These are phyloP conservation scores for Ampelomyces quisqualis DNA, from an alignment of 2,329 filamentous ascomycete species.

Conservation along the genomic window DNA sequence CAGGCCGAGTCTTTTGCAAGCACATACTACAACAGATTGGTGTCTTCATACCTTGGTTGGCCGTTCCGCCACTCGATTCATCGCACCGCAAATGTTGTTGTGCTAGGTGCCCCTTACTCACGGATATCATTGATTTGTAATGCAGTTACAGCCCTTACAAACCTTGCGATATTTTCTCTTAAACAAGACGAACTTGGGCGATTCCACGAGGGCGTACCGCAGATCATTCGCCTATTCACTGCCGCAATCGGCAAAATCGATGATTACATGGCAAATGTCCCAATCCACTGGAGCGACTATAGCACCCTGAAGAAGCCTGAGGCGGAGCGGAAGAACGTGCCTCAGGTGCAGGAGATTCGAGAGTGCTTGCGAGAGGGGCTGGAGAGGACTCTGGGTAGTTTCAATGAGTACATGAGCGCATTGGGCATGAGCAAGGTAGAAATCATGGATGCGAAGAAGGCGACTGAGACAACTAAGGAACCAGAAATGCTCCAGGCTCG, in stretches of 20 bases:
- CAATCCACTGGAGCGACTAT: conserved; percentile 78
- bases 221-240: conserved; percentile 73
- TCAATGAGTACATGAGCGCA: conserved; percentile 71
- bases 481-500: conserved; percentile 28
- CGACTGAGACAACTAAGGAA: conserved; percentile 14
- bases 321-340: conserved; percentile 46
- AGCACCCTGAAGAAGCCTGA: conserved; percentile 53
- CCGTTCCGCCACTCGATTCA: conserved; percentile 71
- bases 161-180: conserved; percentile 71
- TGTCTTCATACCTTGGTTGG: conserved; percentile 57
- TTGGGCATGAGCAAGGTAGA: conserved; percentile 71
- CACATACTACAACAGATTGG: conserved; percentile 30
- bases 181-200: conserved; percentile 81
- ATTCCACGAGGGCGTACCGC: conserved; percentile 77
- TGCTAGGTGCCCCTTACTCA: conserved; percentile 73
- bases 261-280: conserved; percentile 59
- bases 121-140: conserved; percentile 49
- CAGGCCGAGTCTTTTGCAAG: conserved; percentile 29
- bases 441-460: conserved; percentile 60
- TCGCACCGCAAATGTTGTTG: conserved; percentile 63
- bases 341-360: conserved; percentile 71
- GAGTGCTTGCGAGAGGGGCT: conserved; percentile 66
- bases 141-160: conserved; percentile 68
- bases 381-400: conserved; percentile 65
- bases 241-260: conserved; percentile 68